Evolutionary conservation across 352 stramenopile species (phyloP), one percentile per base, ranked within the genome.

Genomic region (Phytopythium oedochilum): DNA sequence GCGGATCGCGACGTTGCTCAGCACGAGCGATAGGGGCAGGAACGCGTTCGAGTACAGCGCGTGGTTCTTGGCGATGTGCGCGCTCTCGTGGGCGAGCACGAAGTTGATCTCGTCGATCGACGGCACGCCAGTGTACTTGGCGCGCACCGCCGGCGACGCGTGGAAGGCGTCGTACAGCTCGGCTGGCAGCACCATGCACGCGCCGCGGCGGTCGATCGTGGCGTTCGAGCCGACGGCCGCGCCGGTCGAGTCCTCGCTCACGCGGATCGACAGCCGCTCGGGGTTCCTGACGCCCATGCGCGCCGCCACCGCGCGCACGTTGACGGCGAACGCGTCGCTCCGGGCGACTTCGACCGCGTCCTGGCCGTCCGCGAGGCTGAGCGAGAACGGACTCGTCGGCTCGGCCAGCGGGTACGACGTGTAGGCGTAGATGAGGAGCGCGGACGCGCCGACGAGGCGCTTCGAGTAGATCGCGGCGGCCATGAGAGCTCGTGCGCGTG

Each of bases 111-210:
- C 84, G 48, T 92, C 78, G 25, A 70, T 70, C 47, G 68, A 71
- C 18, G 84, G 81, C 42, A 88, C 81, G 55, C 78, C 68, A 18
- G 26, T 0, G 56, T 83, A 83, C 46, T 73, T 64, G 18, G 63
- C 53, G 29, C 77, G 71, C 42, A 82, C 36, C 38, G 78, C 74
- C 0, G 52, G 31, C 1, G 73, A 75, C 2, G 78, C 75, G 60
- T 89, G 76, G 66, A 88, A 94, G 6, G 81, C 83, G 17, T 89
- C 74, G 61, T 94, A 94, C n/a, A 94, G 63, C 39, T 89, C 75
- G 32, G 83, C 65, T 7, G 83, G 81, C n/a, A 94, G 61, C 29
- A 91, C 71, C 31, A 94, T 72, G 52, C 75, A 89, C 0, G 81
- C 78, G 3, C 80, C 80, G 31, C 72, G 73, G 14, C 63, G 60